Evolutionary conservation across 1,284 basidiomycete species (phyloP).

Genomic region (Pseudozyma tsukubaensis): DNA sequence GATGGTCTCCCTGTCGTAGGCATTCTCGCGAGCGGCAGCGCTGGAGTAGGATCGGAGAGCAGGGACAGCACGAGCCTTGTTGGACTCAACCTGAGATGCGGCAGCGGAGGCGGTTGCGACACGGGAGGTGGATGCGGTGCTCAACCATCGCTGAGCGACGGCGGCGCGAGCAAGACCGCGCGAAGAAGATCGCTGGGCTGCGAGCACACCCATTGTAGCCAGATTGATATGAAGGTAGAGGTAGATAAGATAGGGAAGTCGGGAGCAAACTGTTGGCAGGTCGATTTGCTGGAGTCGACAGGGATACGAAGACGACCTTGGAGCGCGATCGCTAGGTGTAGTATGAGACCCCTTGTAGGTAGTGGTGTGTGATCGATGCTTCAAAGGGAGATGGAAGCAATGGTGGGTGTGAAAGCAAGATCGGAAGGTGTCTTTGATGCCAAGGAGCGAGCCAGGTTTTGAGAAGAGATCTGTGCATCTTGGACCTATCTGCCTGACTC

Average conservation of each 20-base stretch:
- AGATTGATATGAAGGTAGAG: conserved; percentile 1
- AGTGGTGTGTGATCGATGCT: too few species aligned
- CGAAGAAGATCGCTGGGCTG: conserved; percentile 42
- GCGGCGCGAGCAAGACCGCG: conserved; percentile 40
- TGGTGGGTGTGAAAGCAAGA: not conserved
- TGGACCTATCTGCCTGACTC: not conserved
- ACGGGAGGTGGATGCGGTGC: conserved; percentile 30
- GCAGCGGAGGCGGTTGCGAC: conserved; percentile 31
- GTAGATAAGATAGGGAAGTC: not conserved
- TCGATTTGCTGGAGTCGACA: conserved; percentile 1
- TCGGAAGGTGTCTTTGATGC: not conserved
- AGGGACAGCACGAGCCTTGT: conserved; percentile 26
- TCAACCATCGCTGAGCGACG: conserved; percentile 40
- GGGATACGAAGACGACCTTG: conserved; percentile 1
- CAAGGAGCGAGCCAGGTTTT: not conserved
- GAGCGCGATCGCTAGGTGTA: not conserved
- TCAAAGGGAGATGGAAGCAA: not conserved
- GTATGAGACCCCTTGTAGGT: too few species aligned
- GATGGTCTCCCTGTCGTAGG: conserved; percentile 65
- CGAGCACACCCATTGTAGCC: conserved; percentile 36
- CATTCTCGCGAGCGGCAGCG: conserved; percentile 51
- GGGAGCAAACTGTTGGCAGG: not conserved
- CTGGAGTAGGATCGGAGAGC: conserved; percentile 47
- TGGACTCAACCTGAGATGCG: conserved; percentile 23
- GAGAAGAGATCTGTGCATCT: not conserved